A percentile compares a stretch with the other conserved stretches of the same genome.
phyloP scores from a whole-genome alignment of 345 rosid genomes.

The Cardamine chenopodiifolia region DNA sequence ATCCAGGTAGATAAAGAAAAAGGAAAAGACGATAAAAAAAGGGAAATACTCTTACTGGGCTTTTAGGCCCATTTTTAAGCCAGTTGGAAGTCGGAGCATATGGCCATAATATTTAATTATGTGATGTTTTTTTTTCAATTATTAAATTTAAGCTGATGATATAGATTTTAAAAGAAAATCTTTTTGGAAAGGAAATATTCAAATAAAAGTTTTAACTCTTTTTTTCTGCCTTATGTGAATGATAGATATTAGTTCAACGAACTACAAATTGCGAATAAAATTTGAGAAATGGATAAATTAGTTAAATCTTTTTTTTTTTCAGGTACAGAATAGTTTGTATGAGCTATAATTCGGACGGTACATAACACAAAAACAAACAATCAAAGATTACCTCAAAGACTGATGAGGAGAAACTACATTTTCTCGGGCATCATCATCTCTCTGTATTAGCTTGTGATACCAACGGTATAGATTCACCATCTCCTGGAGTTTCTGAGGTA shows the following conservation, averaged over 20 bases:
- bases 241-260: background rate
- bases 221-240: background rate
- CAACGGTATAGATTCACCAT: constrained; percentile 52
- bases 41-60: constrained; percentile 27
- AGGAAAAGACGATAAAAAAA: background rate
- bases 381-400: constrained; percentile 36
- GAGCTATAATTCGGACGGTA: constrained; percentile 25
- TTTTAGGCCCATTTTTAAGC: constrained; percentile 25
- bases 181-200: background rate
- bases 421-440: constrained; percentile 26
- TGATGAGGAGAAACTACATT: constrained; percentile 29
- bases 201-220: background rate
- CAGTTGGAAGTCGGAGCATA: background rate
- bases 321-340: constrained; percentile 35
- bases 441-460: constrained; percentile 43
- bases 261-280: background rate
- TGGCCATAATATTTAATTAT: background rate
- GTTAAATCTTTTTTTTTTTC: constrained; percentile 7
- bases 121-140: background rate
- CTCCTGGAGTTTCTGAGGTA: constrained; percentile 41
- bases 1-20: constrained; percentile 27
- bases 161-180: background rate
- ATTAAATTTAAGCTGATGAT: background rate
- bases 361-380: constrained; percentile 34
- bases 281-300: constrained; percentile 1